These are phyloP conservation scores for Pluteus cervinus DNA, from an alignment of 768 basidiomycete genomes.

Conservation along the genomic window DNA sequence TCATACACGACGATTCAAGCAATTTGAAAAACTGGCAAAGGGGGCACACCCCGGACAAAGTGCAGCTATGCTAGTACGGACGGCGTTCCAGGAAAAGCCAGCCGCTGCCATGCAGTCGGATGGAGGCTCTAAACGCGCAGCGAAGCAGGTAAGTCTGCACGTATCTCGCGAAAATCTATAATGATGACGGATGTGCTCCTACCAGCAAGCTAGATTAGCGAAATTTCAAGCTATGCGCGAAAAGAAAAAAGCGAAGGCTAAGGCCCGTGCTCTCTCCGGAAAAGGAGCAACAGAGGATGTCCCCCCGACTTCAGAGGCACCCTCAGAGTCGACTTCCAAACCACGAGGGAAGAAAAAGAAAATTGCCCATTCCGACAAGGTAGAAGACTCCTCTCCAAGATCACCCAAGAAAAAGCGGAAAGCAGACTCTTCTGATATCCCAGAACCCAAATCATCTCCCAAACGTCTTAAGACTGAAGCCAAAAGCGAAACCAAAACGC, in stretches of 20 bases:
- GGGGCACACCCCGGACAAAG: conserved; percentile 35
- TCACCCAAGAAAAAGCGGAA: conserved; percentile 20
- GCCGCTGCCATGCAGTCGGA: conserved; percentile 14
- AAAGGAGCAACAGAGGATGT: too few species aligned
- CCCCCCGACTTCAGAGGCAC: too few species aligned
- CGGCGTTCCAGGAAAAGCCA: conserved; percentile 19
- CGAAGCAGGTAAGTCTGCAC: conserved; percentile 48
- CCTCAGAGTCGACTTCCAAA: too few species aligned
- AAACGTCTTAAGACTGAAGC: conserved; percentile 4
- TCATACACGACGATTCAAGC: conserved; percentile 55
- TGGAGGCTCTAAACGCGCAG: conserved; percentile 49
- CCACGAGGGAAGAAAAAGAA: too few species aligned
- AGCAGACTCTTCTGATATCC: too few species aligned
- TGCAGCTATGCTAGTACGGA: conserved; percentile 37
- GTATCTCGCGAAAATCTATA: not conserved
- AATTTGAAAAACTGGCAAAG: conserved; percentile 37
- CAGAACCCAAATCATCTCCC: not conserved
- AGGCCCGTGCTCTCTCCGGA: too few species aligned
- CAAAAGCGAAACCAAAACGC: not conserved
- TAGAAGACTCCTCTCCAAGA: conserved; percentile 1
- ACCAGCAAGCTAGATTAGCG: conserved; percentile 1
- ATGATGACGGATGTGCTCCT: not conserved
- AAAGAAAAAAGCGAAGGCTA: conserved; percentile 6
- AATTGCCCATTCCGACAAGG: conserved; percentile 1
- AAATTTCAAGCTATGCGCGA: conserved; percentile 1